Conservation (phyloP, 306 rosid species). For the Dryas octopetala region DNA sequence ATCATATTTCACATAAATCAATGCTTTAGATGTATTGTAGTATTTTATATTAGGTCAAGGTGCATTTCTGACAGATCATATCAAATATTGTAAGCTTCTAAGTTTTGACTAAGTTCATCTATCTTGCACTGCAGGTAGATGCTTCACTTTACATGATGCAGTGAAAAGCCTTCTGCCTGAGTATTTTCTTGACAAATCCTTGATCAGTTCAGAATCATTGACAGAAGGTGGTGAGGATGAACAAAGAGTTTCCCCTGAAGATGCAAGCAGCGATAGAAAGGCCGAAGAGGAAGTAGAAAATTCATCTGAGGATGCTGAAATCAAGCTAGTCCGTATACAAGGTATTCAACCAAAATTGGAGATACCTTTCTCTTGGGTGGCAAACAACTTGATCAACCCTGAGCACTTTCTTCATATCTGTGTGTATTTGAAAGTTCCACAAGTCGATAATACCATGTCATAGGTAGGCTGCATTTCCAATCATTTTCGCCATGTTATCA, state of each 20-base stretch:
- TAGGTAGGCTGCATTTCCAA: constrained; percentile 6
- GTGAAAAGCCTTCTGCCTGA: constrained; percentile 71
- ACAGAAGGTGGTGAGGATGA: constrained; percentile 24
- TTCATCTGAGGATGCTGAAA: constrained; percentile 43
- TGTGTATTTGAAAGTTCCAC: constrained; percentile 65
- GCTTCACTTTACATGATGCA: constrained; percentile 71
- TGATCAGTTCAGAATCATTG: constrained; percentile 26
- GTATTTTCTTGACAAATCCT: constrained; percentile 40
- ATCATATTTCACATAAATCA: neutral
- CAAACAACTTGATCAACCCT: constrained; percentile 71
- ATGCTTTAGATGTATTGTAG: neutral
- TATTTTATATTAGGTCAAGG: too few species aligned
- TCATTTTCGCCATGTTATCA: neutral
- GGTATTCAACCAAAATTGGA: constrained; percentile 87
- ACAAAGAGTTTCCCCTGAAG: constrained; percentile 35
- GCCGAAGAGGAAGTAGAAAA: constrained; percentile 41
- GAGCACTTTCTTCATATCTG: constrained; percentile 85
- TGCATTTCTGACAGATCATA: neutral
- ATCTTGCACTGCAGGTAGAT: constrained; percentile 54
- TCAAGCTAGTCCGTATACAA: constrained; percentile 85
- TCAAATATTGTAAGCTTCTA: neutral
- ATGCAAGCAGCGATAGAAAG: constrained; percentile 27
- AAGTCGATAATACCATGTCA: constrained; percentile 20
- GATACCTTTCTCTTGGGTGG: constrained; percentile 94
- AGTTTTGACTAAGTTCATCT: constrained; percentile 10